Base-by-base conservation (phyloP, 2,329 filamentous ascomycete genomes). In the Triangularia verruculosa region DNA sequence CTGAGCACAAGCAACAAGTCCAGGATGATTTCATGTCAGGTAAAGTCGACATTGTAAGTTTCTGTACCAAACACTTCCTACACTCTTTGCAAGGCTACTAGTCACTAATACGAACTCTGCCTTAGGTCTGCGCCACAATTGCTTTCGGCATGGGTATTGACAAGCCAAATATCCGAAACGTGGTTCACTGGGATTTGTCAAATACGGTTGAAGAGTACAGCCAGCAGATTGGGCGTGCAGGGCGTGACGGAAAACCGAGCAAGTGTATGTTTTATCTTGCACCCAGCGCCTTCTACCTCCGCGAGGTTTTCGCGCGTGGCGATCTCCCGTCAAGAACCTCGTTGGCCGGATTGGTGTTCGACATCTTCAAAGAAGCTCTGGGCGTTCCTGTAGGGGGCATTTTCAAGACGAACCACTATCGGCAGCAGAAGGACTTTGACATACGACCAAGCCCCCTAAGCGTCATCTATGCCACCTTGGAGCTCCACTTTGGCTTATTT, bases 81-180 rank as follows among this genome's bases (percentile, higher is more conserved):
- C 30, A 1, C 8, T 13, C 32, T 9, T 34, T 34, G 32, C 52
- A 32, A 32, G 6, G 4, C 17, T 8, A 61, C 53, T 17, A 25
- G 20, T 34, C n/a, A 20, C 54, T 62, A 53, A 20, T 25, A 8
- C n/a, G 30, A 34, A 11, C 3, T 9, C n/a, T n/a, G n/a, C n/a
- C 27, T 39, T 34, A 57, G 62, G 61, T 28, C 51, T 67, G 63
- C 17, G 82, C 83, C 2, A 86, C 83, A 0, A 85, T 86, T 47
- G 84, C 84, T 0, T 86, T 86, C 58, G 84, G 83, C 0, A 86
- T 86, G 83, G 84, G 84, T 0, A 85, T 86, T 17, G 83, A 86
- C 69, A 86, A 86, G 65, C 64, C 77, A 32, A 77, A 83, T 57
- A 85, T 86, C 47, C 78, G 83, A 6, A 85, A 83, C 62, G 78